phyloP scores from a whole-genome alignment of 257 asterid species.

The Fraxinus americana region DNA sequence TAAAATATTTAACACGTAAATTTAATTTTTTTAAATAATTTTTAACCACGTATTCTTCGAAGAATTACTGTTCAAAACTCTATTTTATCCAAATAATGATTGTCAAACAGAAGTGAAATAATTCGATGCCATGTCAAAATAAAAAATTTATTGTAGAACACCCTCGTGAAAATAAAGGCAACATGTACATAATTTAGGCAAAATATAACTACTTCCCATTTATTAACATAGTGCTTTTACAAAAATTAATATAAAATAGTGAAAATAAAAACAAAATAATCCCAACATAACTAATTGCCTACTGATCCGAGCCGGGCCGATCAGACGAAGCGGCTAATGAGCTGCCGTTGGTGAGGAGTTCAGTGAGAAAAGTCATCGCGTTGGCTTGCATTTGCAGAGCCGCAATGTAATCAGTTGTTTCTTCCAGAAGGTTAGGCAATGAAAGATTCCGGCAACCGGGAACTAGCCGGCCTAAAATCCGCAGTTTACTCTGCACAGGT shows the following conservation, averaged over 20 bases:
- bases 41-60: too few species aligned
- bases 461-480: constrained; percentile 63
- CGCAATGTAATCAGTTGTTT: constrained; percentile 75
- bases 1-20: too few species aligned
- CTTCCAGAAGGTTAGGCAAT: constrained; percentile 82
- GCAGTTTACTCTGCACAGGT: constrained; percentile 54
- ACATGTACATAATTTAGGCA: background rate
- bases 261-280: constrained; percentile 28
- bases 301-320: constrained; percentile 31
- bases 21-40: too few species aligned
- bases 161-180: background rate
- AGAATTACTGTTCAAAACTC: too few species aligned
- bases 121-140: too few species aligned
- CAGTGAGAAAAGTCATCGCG: constrained; percentile 45
- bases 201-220: background rate
- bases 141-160: too few species aligned
- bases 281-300: constrained; percentile 30
- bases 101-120: too few species aligned
- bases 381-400: constrained; percentile 91
- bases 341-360: constrained; percentile 42
- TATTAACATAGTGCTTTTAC: constrained; percentile 24
- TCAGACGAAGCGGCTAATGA: constrained; percentile 9
- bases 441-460: constrained; percentile 85
- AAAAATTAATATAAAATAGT: constrained; percentile 29
- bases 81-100: too few species aligned